Base-by-base conservation (phyloP, 148 eudicot genomes). In the Camellia granthamiana region DNA sequence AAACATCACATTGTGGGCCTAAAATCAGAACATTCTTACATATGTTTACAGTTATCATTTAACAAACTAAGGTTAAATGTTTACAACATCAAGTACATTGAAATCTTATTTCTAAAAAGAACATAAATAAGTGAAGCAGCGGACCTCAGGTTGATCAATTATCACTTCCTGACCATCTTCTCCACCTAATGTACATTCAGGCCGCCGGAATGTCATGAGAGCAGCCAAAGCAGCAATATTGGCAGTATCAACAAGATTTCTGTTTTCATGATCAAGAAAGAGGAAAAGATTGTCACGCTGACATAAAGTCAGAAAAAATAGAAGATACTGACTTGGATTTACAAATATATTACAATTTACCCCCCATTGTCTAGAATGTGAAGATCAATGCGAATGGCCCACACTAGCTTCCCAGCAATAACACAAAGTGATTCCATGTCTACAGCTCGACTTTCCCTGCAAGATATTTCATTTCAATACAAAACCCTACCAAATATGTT, bases 211-310 rank as follows among this genome's bases (percentile, higher is more conserved):
- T 75, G 97, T 93, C 73, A 87, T 85, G 19, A 95, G 96, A 73
- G 98, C 94, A 80, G 91, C 92, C 87, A 95, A 88, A 77, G 99
- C 99, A 83, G 99, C 98, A 84, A 90, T 88, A 85, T 96, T 96
- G 87, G 99, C 98, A 84, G 99, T 97, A 92, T 96, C 98, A 81
- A 93, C 91, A 83, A 96, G 95, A 89, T 96, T 96, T 77, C 98
- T 93, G 84, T 83, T 79, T 63, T 43, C 63, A 75, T 52, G n/a
- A 18, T 46, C 42, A 30, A 69, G 38, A 77, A 44, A 15, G 12
- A 49, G 21, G 67, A 61, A 67, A 52, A 78, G 66, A 69, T 82
- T 59, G n/a, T 52, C 41, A 44, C 30, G 60, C 66, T 15, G 52
- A 23, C 19, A 65, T n/a, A 49, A 5, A 49, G 52, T 42, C 38